Base-by-base conservation (phyloP, 2,329 filamentous ascomycete species). In the Ascochyta fabae region DNA sequence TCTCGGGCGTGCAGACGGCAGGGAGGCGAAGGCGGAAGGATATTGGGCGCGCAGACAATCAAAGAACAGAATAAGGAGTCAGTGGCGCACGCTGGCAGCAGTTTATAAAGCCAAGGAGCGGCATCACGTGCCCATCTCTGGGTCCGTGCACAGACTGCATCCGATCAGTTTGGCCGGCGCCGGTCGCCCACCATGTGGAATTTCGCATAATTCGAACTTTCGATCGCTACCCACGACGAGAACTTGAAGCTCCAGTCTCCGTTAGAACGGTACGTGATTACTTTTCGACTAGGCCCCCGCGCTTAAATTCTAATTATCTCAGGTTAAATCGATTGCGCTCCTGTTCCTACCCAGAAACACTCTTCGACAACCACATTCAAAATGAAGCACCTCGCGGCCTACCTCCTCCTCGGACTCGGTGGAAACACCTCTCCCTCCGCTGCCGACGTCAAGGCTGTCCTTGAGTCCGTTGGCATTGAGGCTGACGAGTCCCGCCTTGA, bases 381-480 rank as follows among this genome's bases (percentile, higher is more conserved):
- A 92, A 98, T 99, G 95, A 98, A 99, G 93, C 89, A 98, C 85
- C 90, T 99, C 85, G 95, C 95, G 80, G 94, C 95, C 80, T 98
- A 96, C 88, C 92, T 99, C 78, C 94, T 99, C 79, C 91, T 98
- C 81, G 83, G 84, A 84, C 90, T 98, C 73, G 94, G 86, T 80
- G 95, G 95, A 83, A 98, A 97, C 87, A 80, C 86, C 84, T 87
- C 88, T 66, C 95, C 95, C 73, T 92, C 90, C 66, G 91, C 90
- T 74, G 80, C 81, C 69, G 93, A 98, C 79, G 83, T 99, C 86
- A 74, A 73, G 68, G 85, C 78, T 77, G 92, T 99, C 75, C 91
- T 99, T 79, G 87, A 88, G 76, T 91, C 94, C 71, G 95, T 98
- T 77, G 95, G 95, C 75, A 92, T 97, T 70, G 95, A 99, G 84